Base-by-base conservation (phyloP, 2,329 filamentous ascomycete genomes). In the Sclerotiophoma versabilis region DNA sequence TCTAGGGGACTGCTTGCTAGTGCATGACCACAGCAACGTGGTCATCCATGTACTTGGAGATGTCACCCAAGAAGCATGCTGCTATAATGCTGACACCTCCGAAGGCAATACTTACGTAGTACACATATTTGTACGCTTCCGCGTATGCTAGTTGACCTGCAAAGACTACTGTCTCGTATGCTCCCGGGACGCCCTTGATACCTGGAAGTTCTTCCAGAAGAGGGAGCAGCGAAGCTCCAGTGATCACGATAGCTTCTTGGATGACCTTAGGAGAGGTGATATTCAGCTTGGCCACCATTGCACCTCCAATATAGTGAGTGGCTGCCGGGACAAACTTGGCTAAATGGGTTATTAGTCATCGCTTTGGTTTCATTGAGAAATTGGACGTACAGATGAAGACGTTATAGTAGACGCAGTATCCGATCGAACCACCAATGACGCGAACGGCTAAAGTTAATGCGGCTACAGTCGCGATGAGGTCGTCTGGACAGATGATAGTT, bases 401-500 rank as follows among this genome's bases (percentile, higher is more conserved):
- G 46, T 74, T 73, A 62, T 74, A 76, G 59, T 77, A 79, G 4
- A 77, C 67, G 71, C 81, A 81, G 68, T 87, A 88, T 30, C 85
- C 87, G 52, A 89, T 81, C 12, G 82, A 81, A 17, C 87, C 87
- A 37, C 87, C 87, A 39, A 89, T 81, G 41, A 89, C 85, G 37
- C 87, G 86, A 59, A 90, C 84, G 9, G 86, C 82, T 30, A 90
- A 81, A 0, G 87, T 89, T 11, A 90, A 75, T 3, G 87, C 86
- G 0, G 87, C 83, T 41, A 89, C 81, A 1, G 87, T 89, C 19
- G 85, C 87, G 60, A 90, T 89, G 2, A 90, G 79, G 54, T 89
- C 86, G 66, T 87, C 84, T 0, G 87, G 86, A 60, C 86, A 88
- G 62, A 90, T 85, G 64, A 90, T 88, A 2, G 85, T 87, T 4